Base-by-base conservation (phyloP, 768 basidiomycete species). In the Boletus rubropictus region DNA sequence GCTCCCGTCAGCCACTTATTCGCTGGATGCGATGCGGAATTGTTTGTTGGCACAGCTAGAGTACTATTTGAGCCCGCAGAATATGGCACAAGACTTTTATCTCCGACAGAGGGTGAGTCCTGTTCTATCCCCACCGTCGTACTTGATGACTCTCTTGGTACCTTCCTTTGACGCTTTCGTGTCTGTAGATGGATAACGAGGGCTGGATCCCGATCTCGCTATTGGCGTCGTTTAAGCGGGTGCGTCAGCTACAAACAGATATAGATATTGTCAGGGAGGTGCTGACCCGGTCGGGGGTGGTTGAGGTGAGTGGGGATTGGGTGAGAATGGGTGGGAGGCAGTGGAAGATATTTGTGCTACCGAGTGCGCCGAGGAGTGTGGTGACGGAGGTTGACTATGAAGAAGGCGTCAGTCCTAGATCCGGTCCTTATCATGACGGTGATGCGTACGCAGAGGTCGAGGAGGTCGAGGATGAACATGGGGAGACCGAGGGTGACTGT, bases 51-150 rank as follows among this genome's bases (percentile, higher is more conserved):
- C 80, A 1, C 87, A 95, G 65, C 68, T 95, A 42, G 94, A 95
- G 67, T 96, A 91, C 65, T 97, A 95, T 69, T 74, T 97, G 55
- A 89, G 90, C 56, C 74, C 84, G 46, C 84, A 96, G 62, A 96
- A 95, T 62, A 74, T 97, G 70, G 86, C 79, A n/a, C 80, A 82
- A 61, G 93, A 97, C 64, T 76, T 86, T 54, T 95, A 77, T 69
- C 72, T 97, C 29, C 77, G 90, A 43, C 76, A 82, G 67, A 73
- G 80, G 70, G 91, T 89, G 57, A 60, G 83, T 73, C 14, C 39
- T 39, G 28, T 25, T 14, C 27, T 21, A n/a, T 50, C 7, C 24
- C 12, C 6, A 15, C 5, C 39, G 22, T 38, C 22, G 31, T 8
- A 5, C 31, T 54, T 29, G 33, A 39, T 10, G n/a, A 22, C 5